These are phyloP conservation scores for Vigna hirtella DNA, from an alignment of 306 rosid genomes.

Conservation along the genomic window DNA sequence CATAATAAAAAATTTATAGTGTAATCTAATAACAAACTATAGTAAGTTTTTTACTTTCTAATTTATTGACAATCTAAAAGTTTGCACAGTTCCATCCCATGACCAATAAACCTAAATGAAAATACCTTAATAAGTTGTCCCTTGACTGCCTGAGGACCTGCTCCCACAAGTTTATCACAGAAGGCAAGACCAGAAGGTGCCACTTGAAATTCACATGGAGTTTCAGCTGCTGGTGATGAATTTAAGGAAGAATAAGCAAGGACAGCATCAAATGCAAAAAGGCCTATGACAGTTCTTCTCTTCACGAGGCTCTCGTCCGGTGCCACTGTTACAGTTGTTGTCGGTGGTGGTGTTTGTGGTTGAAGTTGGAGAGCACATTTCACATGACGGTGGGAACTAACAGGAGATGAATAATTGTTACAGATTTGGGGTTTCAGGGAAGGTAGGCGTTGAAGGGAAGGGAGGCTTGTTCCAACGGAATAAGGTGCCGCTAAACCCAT, in stretches of 20 bases:
- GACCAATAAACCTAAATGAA: neutral
- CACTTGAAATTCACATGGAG: slow-evolving; percentile 63
- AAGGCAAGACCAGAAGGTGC: slow-evolving; percentile 89
- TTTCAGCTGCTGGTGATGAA: slow-evolving; percentile 52
- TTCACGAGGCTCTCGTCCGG: slow-evolving; percentile 39
- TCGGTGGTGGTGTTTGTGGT: neutral
- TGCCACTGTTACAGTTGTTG: neutral
- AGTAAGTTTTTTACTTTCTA: too few relatives aligned
- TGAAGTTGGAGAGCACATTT: slow-evolving; percentile 23
- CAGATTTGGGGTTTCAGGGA: slow-evolving; percentile 9
- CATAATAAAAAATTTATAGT: too few relatives aligned
- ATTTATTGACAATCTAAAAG: too few relatives aligned
- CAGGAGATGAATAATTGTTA: slow-evolving; percentile 21
- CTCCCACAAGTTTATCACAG: slow-evolving; percentile 80
- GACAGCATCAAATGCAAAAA: slow-evolving; percentile 59
- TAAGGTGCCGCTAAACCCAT: slow-evolving; percentile 44
- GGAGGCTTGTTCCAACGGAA: slow-evolving; percentile 38
- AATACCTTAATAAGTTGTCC: slow-evolving; percentile 90
- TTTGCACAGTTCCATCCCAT: too few relatives aligned
- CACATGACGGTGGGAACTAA: slow-evolving; percentile 1
- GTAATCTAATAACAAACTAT: too few relatives aligned
- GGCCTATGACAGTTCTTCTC: slow-evolving; percentile 65
- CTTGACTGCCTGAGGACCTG: slow-evolving; percentile 73
- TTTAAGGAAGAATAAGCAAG: slow-evolving; percentile 44
- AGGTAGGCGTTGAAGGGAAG: slow-evolving; percentile 24